A percentile compares a stretch with the other conserved stretches of the same genome.
Evolutionary conservation across 257 asterid genomes (phyloP).

Genomic region (Penstemon eatonii): DNA sequence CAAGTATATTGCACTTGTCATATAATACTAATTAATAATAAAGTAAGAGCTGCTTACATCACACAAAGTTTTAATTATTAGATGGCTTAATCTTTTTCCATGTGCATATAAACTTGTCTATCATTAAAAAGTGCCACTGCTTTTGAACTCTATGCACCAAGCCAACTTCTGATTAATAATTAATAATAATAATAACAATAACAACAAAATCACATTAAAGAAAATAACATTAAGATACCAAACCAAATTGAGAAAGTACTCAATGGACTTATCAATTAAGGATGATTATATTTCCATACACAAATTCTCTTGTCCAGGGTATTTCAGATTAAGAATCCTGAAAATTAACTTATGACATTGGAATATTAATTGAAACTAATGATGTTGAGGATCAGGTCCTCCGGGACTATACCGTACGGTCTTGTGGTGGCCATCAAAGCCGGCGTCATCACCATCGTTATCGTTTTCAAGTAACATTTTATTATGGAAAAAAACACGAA

Average conservation of each 20-base stretch:
- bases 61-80: too few relatives aligned
- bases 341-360: background rate
- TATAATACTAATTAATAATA: too few relatives aligned
- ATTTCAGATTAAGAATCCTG: background rate
- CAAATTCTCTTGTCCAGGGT: background rate
- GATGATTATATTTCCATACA: background rate
- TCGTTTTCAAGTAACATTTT: slow-evolving; percentile 25
- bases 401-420: slow-evolving; percentile 43
- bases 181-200: too few relatives aligned
- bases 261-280: too few relatives aligned
- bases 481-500: slow-evolving; percentile 34
- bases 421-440: slow-evolving; percentile 25
- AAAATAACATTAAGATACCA: too few relatives aligned
- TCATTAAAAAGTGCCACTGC: background rate
- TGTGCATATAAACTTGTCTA: background rate
- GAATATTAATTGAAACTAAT: slow-evolving; percentile 11
- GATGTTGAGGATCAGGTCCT: slow-evolving; percentile 63
- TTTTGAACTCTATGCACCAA: too few relatives aligned
- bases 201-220: background rate
- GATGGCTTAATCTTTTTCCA: background rate
- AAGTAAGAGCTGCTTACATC: too few relatives aligned
- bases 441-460: slow-evolving; percentile 14
- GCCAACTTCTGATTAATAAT: too few relatives aligned
- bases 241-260: too few relatives aligned
- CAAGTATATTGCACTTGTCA: too few relatives aligned